Evolutionary conservation across 306 rosid species (phyloP).

Genomic region (Dalbergia oliveri): DNA sequence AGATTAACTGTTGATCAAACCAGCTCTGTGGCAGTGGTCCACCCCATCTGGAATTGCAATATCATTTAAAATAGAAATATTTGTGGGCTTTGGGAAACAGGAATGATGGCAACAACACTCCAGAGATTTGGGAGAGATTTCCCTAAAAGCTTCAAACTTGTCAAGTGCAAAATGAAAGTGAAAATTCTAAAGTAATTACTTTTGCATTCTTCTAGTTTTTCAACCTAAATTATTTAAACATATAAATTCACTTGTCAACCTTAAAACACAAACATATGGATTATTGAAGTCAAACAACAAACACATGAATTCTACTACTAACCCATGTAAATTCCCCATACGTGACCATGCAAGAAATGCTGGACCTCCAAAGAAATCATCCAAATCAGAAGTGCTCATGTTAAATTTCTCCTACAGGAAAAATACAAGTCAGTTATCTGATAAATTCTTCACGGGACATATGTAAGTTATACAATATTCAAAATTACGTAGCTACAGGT

Average conservation of each 20-base stretch:
- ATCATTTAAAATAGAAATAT: conserved; percentile 32
- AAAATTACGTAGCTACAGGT: conserved; percentile 20
- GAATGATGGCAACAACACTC: conserved; percentile 16
- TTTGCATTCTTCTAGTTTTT: conserved; percentile 31
- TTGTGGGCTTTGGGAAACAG: not conserved
- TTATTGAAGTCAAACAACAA: conserved; percentile 33
- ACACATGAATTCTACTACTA: conserved; percentile 49
- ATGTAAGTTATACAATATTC: conserved; percentile 13
- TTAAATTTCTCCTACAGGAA: conserved; percentile 75
- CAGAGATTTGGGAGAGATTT: conserved; percentile 17
- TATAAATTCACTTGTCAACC: conserved; percentile 22
- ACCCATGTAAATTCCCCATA: conserved; percentile 96
- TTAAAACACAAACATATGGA: conserved; percentile 19
- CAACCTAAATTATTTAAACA: conserved; percentile 10
- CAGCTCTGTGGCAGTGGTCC: conserved; percentile 94
- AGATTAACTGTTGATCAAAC: conserved; percentile 79
- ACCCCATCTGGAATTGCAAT: conserved; percentile 74
- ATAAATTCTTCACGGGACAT: conserved; percentile 25
- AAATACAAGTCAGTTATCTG: conserved; percentile 36
- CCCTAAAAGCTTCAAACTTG: conserved; percentile 20
- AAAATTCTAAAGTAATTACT: conserved; percentile 19
- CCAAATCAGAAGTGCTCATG: conserved; percentile 68
- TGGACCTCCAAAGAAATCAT: conserved; percentile 95
- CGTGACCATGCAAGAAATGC: conserved; percentile 98
- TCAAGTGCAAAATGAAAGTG: conserved; percentile 31